phyloP scores from a whole-genome alignment of 768 basidiomycete genomes.

The Epithele typhae region DNA sequence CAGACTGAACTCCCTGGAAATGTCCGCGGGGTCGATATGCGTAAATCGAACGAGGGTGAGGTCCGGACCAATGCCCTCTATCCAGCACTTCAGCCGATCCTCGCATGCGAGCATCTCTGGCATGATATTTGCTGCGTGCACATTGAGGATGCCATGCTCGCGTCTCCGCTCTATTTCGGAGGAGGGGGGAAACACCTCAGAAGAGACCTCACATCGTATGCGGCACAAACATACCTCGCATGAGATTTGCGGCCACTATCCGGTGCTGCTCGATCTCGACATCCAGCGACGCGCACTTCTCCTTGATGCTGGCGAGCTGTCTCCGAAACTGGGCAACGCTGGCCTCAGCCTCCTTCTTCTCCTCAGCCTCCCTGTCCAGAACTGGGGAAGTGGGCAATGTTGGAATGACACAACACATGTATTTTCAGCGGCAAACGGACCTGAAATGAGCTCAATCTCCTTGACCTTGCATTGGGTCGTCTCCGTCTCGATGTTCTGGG shows the following conservation, averaged over 20 bases:
- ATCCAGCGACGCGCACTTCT: slow-evolving; percentile 55
- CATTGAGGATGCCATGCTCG: slow-evolving; percentile 53
- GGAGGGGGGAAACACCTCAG: not conserved
- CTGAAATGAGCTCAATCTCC: slow-evolving; percentile 74
- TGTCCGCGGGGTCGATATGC: slow-evolving; percentile 53
- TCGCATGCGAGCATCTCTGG: slow-evolving; percentile 59
- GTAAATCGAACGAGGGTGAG: slow-evolving; percentile 72
- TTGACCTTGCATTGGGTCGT: slow-evolving; percentile 71
- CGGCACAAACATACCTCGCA: slow-evolving; percentile 49
- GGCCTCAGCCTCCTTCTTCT: slow-evolving; percentile 65
- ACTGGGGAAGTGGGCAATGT: no score
- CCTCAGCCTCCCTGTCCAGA: slow-evolving; percentile 66
- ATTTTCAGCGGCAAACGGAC: slow-evolving; percentile 37
- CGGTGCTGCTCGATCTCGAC: slow-evolving; percentile 72
- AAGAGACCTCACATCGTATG: no score
- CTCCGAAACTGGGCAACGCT: slow-evolving; percentile 56
- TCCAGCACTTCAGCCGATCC: slow-evolving; percentile 50
- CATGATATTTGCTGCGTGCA: slow-evolving; percentile 45
- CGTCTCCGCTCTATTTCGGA: slow-evolving; percentile 54
- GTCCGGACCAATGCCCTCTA: slow-evolving; percentile 78
- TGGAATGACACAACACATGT: no score
- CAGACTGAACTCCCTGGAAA: slow-evolving; percentile 62
- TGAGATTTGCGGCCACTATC: slow-evolving; percentile 53
- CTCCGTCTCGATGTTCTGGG: slow-evolving; percentile 58
- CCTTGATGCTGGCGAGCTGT: slow-evolving; percentile 60